Evolutionary conservation across 176 grass and related monocot species (phyloP).

Genomic region (Oryza meridionalis): DNA sequence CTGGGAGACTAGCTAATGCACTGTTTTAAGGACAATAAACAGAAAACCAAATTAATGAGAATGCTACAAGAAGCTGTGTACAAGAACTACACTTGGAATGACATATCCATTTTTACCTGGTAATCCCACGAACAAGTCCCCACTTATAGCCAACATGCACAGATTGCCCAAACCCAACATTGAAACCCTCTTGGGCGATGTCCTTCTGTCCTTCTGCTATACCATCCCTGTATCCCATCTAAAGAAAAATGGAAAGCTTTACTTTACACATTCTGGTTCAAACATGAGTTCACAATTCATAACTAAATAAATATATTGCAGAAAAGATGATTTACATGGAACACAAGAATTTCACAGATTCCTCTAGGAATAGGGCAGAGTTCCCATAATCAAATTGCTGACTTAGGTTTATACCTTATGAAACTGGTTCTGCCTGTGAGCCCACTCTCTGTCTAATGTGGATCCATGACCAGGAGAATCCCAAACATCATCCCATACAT

Average conservation of each 20-base stretch:
- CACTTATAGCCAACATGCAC: constrained; percentile 67
- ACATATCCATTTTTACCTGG: constrained; percentile 47
- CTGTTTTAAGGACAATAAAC: constrained; percentile 36
- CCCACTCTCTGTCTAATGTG: constrained; percentile 74
- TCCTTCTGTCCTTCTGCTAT: constrained; percentile 73
- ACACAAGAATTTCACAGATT: background rate
- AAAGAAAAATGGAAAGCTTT: constrained; percentile 29
- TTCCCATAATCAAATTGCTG: background rate
- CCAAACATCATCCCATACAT: constrained; percentile 51
- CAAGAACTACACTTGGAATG: background rate
- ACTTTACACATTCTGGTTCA: background rate
- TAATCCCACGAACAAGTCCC: constrained; percentile 77
- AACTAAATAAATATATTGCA: background rate
- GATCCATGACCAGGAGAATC: constrained; percentile 32
- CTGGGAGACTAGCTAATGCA: constrained; percentile 54
- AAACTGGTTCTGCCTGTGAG: constrained; percentile 57
- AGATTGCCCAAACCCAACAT: constrained; percentile 80
- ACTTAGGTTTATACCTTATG: constrained; percentile 52
- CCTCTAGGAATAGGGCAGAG: background rate
- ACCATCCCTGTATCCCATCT: constrained; percentile 96
- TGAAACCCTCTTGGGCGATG: constrained; percentile 88
- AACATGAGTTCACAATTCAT: background rate
- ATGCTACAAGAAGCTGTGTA: background rate
- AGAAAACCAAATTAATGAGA: background rate
- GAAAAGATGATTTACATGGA: background rate